Conservation (phyloP, 2,329 filamentous ascomycete species). For the Trichocomaceae sp. region DNA sequence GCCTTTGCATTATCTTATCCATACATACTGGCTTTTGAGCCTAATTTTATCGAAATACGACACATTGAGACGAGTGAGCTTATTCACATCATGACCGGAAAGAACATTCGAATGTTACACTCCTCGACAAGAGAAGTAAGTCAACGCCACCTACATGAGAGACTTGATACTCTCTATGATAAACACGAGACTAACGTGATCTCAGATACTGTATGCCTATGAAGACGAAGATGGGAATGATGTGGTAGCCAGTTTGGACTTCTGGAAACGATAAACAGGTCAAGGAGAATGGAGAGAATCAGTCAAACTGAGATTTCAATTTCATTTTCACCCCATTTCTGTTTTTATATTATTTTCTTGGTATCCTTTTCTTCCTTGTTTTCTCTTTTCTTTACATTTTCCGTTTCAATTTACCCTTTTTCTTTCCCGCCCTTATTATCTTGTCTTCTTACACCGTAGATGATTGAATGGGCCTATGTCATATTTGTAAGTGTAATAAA, state of each 20-base stretch:
- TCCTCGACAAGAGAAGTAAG: slow-evolving; percentile 92
- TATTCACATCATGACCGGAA: slow-evolving; percentile 92
- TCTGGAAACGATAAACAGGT: slow-evolving; percentile 62
- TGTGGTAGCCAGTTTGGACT: slow-evolving; percentile 89
- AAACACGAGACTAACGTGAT: slow-evolving; percentile 15
- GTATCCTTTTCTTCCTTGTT: slow-evolving; percentile 7
- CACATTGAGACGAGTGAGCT: slow-evolving; percentile 86
- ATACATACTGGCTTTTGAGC: slow-evolving; percentile 94
- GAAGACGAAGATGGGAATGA: slow-evolving; percentile 94
- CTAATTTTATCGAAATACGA: slow-evolving; percentile 93
- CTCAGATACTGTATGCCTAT: slow-evolving; percentile 90
- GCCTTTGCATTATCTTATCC: slow-evolving; percentile 92
- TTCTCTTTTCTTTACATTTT: slow-evolving; percentile 13
- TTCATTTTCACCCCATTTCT: slow-evolving; percentile 20
- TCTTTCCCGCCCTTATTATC: slow-evolving; percentile 11
- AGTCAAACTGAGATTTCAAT: slow-evolving; percentile 7
- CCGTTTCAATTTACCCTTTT: slow-evolving; percentile 12
- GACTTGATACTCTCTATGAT: slow-evolving; percentile 15
- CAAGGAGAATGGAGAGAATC: slow-evolving; percentile 17
- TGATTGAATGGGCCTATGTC: neutral
- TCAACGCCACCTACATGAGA: slow-evolving; percentile 12
- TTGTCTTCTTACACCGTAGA: slow-evolving; percentile 13
- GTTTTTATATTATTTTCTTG: slow-evolving; percentile 12
- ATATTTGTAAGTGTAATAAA: slow-evolving; percentile 5
- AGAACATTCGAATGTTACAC: slow-evolving; percentile 96